Conservation (phyloP, 495 filamentous ascomycete species). For the Pyronema domesticum region DNA sequence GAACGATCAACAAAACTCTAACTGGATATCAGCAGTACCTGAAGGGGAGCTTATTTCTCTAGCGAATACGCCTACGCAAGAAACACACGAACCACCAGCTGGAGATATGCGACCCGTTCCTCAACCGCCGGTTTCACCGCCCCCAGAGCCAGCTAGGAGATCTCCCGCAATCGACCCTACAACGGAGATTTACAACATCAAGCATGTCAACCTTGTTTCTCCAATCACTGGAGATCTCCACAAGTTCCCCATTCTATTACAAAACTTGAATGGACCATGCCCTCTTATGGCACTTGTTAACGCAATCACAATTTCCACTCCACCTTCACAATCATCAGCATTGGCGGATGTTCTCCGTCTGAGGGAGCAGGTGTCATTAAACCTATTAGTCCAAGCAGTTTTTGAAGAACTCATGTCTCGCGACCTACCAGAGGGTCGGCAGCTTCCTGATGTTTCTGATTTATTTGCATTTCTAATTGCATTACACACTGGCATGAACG, state of each 20-base stretch:
- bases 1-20: background rate
- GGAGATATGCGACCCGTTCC: background rate
- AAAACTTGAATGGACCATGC: slow-evolving; percentile 88
- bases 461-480: slow-evolving; percentile 74
- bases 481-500: slow-evolving; percentile 94
- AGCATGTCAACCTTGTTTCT: slow-evolving; percentile 13
- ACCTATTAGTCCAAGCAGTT: slow-evolving; percentile 64
- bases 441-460: slow-evolving; percentile 70
- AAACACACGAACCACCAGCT: background rate
- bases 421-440: slow-evolving; percentile 27
- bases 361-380: slow-evolving; percentile 75
- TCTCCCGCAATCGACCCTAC: slow-evolving; percentile 5
- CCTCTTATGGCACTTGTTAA: slow-evolving; percentile 88
- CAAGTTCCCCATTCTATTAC: slow-evolving; percentile 63
- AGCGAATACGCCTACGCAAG: background rate
- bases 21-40: no score
- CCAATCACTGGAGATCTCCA: slow-evolving; percentile 26
- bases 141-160: background rate
- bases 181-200: slow-evolving; percentile 23
- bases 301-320: slow-evolving; percentile 65
- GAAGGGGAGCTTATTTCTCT: background rate
- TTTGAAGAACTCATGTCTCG: slow-evolving; percentile 78
- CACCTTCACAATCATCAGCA: slow-evolving; percentile 41
- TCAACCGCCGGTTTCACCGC: background rate
- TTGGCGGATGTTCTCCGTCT: slow-evolving; percentile 57